Percentiles rank a stretch among this genome's conserved stretches.
Evolutionary conservation across 2,329 filamentous ascomycete species (phyloP).

Genomic region (Clonostachys rosea): DNA sequence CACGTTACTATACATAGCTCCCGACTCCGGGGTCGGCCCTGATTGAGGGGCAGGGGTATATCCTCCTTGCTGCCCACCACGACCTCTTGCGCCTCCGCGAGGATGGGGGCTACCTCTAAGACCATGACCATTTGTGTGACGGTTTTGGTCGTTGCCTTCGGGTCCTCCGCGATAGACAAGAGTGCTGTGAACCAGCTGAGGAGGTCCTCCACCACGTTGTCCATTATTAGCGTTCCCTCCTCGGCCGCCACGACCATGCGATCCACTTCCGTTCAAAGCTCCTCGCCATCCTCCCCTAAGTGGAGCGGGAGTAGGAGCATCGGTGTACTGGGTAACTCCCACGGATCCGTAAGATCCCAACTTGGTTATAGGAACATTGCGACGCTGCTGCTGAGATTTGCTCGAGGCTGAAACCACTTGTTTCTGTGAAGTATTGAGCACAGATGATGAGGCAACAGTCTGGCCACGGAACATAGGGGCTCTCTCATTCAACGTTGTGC

Average conservation of each 20-base stretch:
- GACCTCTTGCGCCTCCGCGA: slow-evolving; percentile 11
- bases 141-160: slow-evolving; percentile 10
- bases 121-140: slow-evolving; percentile 15
- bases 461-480: slow-evolving; percentile 92
- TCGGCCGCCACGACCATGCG: slow-evolving; percentile 32
- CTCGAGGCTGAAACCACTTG: slow-evolving; percentile 71
- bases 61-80: slow-evolving; percentile 15
- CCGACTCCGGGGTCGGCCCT: slow-evolving; percentile 6
- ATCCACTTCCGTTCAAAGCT: slow-evolving; percentile 40
- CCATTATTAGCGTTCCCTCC: slow-evolving; percentile 9
- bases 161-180: slow-evolving; percentile 43
- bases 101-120: slow-evolving; percentile 9
- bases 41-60: slow-evolving; percentile 6
- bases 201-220: slow-evolving; percentile 26
- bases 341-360: slow-evolving; percentile 46
- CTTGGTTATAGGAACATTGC: slow-evolving; percentile 17
- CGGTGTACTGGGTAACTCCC: slow-evolving; percentile 57
- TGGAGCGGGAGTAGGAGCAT: slow-evolving; percentile 49
- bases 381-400: slow-evolving; percentile 44
- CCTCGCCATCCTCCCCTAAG: slow-evolving; percentile 55
- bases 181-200: slow-evolving; percentile 44
- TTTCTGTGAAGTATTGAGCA: slow-evolving; percentile 79
- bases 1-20: slow-evolving; percentile 45
- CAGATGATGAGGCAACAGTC: slow-evolving; percentile 81
- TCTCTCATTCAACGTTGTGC: slow-evolving; percentile 83